These are phyloP conservation scores for Collybia mongolica DNA, from an alignment of 768 basidiomycete genomes.

Conservation along the genomic window DNA sequence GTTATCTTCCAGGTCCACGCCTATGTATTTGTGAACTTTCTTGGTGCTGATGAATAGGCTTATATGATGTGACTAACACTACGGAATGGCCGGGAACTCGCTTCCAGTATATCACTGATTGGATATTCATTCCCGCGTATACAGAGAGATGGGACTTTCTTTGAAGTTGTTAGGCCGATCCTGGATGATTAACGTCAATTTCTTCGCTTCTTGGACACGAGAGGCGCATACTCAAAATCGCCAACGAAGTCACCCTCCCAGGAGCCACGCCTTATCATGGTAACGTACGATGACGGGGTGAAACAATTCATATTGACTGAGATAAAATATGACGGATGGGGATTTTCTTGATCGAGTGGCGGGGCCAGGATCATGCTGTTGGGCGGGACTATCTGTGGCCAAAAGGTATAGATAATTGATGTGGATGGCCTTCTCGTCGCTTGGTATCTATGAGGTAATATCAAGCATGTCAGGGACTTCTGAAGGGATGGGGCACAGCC, in stretches of 20 bases:
- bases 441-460: slow-evolving; percentile 19
- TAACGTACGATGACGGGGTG: slow-evolving; percentile 47
- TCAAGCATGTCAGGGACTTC: background rate
- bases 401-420: slow-evolving; percentile 38
- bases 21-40: slow-evolving; percentile 15
- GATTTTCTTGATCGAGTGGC: slow-evolving; percentile 23
- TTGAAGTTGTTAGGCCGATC: slow-evolving; percentile 26
- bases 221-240: slow-evolving; percentile 42
- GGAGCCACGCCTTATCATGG: slow-evolving; percentile 37
- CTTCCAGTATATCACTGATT: slow-evolving; percentile 32
- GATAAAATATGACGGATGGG: slow-evolving; percentile 41
- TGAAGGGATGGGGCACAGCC: background rate
- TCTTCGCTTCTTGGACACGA: background rate
- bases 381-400: slow-evolving; percentile 28
- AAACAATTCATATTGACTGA: slow-evolving; percentile 49
- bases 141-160: slow-evolving; percentile 30
- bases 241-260: slow-evolving; percentile 43
- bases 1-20: slow-evolving; percentile 35
- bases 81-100: slow-evolving; percentile 31
- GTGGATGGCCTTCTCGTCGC: slow-evolving; percentile 25
- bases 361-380: slow-evolving; percentile 39
- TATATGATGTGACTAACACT: slow-evolving; percentile 19
- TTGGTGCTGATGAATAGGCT: background rate
- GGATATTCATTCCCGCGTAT: slow-evolving; percentile 35
- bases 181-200: slow-evolving; percentile 12